Evolutionary conservation across 176 grass and related monocot species (phyloP).

Genomic region (Oryza nivara): DNA sequence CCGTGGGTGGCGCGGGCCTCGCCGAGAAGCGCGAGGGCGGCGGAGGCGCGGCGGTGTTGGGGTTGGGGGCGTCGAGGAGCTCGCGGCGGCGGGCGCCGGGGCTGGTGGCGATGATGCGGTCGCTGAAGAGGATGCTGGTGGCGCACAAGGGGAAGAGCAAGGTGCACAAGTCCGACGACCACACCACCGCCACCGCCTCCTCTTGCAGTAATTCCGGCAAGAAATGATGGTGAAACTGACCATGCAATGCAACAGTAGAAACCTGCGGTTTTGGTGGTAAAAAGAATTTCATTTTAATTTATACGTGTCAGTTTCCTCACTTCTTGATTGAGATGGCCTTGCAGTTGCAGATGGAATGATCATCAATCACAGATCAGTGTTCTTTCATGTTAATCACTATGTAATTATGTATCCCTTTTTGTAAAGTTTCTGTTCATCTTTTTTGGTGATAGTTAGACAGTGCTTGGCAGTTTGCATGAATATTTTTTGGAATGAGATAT

Average conservation of each 20-base stretch:
- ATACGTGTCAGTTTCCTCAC: not conserved
- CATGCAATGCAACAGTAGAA: not conserved
- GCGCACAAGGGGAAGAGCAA: conserved; percentile 50
- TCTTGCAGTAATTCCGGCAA: not conserved
- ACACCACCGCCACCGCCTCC: conserved; percentile 7
- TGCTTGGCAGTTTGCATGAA: not conserved
- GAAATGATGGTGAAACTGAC: conserved; percentile 17
- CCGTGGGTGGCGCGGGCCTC: conserved; percentile 1
- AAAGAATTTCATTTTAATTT: not conserved
- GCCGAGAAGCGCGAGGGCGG: not conserved
- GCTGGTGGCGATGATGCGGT: conserved; percentile 53
- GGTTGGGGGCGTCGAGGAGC: conserved; percentile 43
- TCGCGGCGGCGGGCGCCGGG: conserved; percentile 36
- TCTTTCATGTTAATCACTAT: not conserved
- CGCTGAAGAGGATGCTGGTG: conserved; percentile 46
- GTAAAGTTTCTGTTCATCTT: conserved; percentile 2
- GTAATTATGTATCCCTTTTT: not conserved
- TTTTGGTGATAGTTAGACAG: not conserved
- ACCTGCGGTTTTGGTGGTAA: not conserved
- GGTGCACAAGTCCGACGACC: conserved; percentile 38
- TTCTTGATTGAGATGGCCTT: not conserved
- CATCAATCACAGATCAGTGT: not conserved
- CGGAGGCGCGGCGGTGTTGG: conserved; percentile 15
- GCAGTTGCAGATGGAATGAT: not conserved
- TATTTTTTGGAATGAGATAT: not conserved